phyloP scores from a whole-genome alignment of 1,284 basidiomycete species.

The Clitocybe nebularis region DNA sequence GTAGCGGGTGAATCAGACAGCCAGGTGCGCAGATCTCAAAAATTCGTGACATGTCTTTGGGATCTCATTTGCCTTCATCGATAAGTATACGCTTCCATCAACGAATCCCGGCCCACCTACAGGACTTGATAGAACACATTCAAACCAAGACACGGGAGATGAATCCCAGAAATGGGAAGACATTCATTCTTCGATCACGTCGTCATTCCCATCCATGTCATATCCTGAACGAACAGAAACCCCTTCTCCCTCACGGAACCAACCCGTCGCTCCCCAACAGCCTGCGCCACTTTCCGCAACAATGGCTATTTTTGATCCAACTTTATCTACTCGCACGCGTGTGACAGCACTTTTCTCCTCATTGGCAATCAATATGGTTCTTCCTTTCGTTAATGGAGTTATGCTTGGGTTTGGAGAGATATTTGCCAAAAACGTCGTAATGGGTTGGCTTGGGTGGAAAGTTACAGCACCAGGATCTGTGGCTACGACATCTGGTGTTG shows the following conservation, averaged over 20 bases:
- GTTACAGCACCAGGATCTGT: slow-evolving; percentile 27
- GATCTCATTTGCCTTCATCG: slow-evolving; percentile 4
- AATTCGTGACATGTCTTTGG: not conserved
- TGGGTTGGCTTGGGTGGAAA: slow-evolving; percentile 58
- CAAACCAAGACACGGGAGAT: slow-evolving; percentile 32
- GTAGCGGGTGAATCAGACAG: slow-evolving; percentile 36
- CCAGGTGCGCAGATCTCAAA: slow-evolving; percentile 23
- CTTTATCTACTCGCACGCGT: slow-evolving; percentile 61
- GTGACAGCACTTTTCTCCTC: slow-evolving; percentile 75
- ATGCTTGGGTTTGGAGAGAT: slow-evolving; percentile 99
- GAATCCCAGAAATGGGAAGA: slow-evolving; percentile 70
- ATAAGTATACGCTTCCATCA: slow-evolving; percentile 5
- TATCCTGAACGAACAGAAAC: slow-evolving; percentile 55
- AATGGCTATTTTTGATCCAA: slow-evolving; percentile 73
- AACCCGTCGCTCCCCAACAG: slow-evolving; percentile 23
- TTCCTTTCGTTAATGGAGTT: slow-evolving; percentile 96
- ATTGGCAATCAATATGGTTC: slow-evolving; percentile 85
- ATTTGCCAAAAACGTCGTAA: slow-evolving; percentile 85
- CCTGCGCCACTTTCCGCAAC: slow-evolving; percentile 48
- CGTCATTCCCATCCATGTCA: slow-evolving; percentile 74
- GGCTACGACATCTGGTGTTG: slow-evolving; percentile 30
- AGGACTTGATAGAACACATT: slow-evolving; percentile 22
- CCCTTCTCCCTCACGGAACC: slow-evolving; percentile 35
- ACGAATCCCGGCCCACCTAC: slow-evolving; percentile 8
- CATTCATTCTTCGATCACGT: slow-evolving; percentile 56